Evolutionary conservation across 2,329 filamentous ascomycete genomes (phyloP), one percentile per base, ranked within the genome.

Genomic region (Paramyrothecium sp.): DNA sequence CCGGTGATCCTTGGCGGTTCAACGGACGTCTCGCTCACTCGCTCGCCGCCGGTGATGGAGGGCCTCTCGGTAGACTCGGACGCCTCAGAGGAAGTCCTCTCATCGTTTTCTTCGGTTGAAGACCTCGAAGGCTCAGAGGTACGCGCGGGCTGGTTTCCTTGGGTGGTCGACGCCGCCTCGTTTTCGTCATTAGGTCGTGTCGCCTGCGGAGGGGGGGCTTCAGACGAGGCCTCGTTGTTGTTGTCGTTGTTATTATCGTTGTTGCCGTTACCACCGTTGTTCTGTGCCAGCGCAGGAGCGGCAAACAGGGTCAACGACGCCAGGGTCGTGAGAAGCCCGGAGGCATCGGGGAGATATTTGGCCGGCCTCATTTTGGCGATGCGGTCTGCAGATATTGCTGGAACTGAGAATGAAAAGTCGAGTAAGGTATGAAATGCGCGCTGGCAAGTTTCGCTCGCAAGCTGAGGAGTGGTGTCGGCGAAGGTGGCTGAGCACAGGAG

Each of bases 231-330:
- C 13, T 41, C 49, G 51, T 51, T 16, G 47, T 55, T 47, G 56
- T 58, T 34, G 55, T 57, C 56, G 54, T 60, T 60, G 54, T 59
- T 58, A 19, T 64, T 60, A 38, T 64, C 61, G 46, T 62, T 61
- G 49, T 65, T 58, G 52, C 60, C 34, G 34, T 63, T 55, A 54
- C 46, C 55, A 54, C 55, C 33, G 38, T 62, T 65, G 21, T 63
- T 60, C 59, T 74, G 72, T n/a, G 74, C 75, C 55, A 69, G 61
- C n/a, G 57, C 68, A 13, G 73, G 60, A 19, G 64, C 58, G 50
- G 69, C 64, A 41, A 73, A 66, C 11, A 75, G 53, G 17, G 69
- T 63, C 41, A 69, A 46, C 7, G 68, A 63, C 20, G 61, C 58
- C 19, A 73, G 48, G 20, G 64, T 61, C 26, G 69, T 63, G 54